Evolutionary conservation across 2,329 filamentous ascomycete genomes (phyloP).

Genomic region (Leptographium flavum): DNA sequence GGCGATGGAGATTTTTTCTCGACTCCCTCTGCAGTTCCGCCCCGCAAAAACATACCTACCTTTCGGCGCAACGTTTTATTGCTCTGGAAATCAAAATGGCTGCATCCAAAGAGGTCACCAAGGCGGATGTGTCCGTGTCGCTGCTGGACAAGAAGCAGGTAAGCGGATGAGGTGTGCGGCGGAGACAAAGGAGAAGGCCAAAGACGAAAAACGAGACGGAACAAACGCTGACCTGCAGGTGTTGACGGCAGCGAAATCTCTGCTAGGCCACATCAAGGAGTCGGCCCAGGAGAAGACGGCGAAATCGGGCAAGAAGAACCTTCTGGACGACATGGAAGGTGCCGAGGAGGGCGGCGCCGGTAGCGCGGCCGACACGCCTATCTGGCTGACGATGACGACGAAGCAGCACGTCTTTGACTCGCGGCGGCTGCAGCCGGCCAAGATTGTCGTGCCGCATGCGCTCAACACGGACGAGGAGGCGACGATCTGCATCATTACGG

Average conservation of each 20-base stretch:
- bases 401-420: conserved; percentile 58
- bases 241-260: conserved; percentile 47
- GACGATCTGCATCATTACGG: conserved; percentile 68
- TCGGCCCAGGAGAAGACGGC: conserved; percentile 31
- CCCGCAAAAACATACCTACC: background rate
- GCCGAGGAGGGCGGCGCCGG: conserved; percentile 19
- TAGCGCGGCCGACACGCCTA: conserved; percentile 30
- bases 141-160: conserved; percentile 9
- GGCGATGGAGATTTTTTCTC: background rate
- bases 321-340: conserved; percentile 32
- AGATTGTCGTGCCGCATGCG: conserved; percentile 65
- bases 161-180: background rate
- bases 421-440: conserved; percentile 67
- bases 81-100: conserved; percentile 5
- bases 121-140: conserved; percentile 4
- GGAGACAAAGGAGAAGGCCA: background rate
- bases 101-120: conserved; percentile 6
- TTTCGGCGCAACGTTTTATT: background rate
- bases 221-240: conserved; percentile 34
- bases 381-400: conserved; percentile 50
- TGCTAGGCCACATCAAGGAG: conserved; percentile 47
- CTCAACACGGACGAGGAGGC: conserved; percentile 52
- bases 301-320: conserved; percentile 37
- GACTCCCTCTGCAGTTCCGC: background rate
- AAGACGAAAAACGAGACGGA: conserved; percentile 2